Evolutionary conservation across 768 basidiomycete species (phyloP).

Genomic region (Udeniomyces megalosporus): DNA sequence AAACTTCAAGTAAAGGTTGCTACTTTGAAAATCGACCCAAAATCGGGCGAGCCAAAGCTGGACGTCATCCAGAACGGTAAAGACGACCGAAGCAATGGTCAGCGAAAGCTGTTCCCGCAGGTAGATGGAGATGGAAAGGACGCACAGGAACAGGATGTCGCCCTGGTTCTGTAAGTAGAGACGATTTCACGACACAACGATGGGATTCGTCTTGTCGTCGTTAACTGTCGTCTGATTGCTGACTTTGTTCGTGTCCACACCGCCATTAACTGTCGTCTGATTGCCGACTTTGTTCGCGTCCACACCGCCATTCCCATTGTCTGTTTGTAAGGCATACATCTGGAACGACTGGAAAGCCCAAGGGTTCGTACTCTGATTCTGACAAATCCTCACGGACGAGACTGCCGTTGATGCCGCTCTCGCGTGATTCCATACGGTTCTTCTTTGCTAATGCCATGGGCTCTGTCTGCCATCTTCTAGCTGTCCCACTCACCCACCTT

Average conservation of each 20-base stretch:
- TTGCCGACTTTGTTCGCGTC: not conserved
- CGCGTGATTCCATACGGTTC: too few species aligned
- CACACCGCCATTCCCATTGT: too few species aligned
- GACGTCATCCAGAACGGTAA: not conserved
- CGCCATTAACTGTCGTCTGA: too few species aligned
- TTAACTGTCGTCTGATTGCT: not conserved
- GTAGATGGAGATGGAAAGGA: not conserved
- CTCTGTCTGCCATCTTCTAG: conserved; percentile 18
- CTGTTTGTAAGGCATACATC: conserved; percentile 34
- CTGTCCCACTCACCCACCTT: conserved; percentile 28
- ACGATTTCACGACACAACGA: too few species aligned
- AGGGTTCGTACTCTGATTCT: too few species aligned
- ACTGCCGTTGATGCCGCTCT: too few species aligned
- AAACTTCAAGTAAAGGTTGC: conserved; percentile 7
- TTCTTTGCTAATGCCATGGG: not conserved
- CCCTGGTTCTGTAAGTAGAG: conserved; percentile 36
- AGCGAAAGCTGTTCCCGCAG: conserved; percentile 3
- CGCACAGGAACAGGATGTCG: conserved; percentile 33
- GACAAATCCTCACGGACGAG: too few species aligned
- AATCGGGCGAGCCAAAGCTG: not conserved
- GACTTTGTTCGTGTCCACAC: not conserved
- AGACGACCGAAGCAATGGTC: not conserved
- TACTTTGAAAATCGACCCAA: not conserved
- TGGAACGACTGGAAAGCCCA: conserved; percentile 45
- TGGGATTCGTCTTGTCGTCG: too few species aligned